Evolutionary conservation across 192 early-diverging fungal species (phyloP).

Genomic region (Spizellomyces sp.): DNA sequence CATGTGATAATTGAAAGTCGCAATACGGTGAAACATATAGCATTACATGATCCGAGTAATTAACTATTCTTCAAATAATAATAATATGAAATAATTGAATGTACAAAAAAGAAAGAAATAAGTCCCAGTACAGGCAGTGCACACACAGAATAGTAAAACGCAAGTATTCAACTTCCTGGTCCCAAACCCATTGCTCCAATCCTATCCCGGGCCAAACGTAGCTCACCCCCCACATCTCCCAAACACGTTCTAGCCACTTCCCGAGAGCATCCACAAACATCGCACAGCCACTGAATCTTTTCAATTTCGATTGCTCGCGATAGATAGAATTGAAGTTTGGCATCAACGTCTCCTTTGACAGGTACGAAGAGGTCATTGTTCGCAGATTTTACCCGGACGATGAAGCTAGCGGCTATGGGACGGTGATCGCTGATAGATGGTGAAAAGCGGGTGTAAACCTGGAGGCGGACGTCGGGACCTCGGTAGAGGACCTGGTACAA

Average conservation of each 20-base stretch:
- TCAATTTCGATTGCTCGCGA: constrained; percentile 4
- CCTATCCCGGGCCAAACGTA: constrained; percentile 4
- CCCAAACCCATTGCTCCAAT: not conserved
- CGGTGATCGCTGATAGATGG: constrained; percentile 81
- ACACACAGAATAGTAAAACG: no score
- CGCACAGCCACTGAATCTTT: constrained; percentile 22
- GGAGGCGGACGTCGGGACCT: constrained; percentile 32
- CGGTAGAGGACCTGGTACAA: constrained; percentile 43
- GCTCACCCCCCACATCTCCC: not conserved
- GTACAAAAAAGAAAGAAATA: no score
- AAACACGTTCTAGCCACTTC: not conserved
- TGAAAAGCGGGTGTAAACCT: constrained; percentile 70
- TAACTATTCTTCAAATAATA: no score
- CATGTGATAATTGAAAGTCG: no score
- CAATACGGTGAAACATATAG: no score
- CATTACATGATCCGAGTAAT: no score
- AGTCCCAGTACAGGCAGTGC: no score
- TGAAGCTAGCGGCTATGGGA: constrained; percentile 76
- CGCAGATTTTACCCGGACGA: constrained; percentile 55
- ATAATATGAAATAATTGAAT: no score
- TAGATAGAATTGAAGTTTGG: not conserved
- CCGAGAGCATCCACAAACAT: not conserved
- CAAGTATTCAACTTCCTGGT: no score
- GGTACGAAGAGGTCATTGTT: constrained; percentile 9
- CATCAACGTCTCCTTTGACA: constrained; percentile 20